phyloP scores from a whole-genome alignment of 208 protist genomes.

The Trypanosomatidae sp. region DNA sequence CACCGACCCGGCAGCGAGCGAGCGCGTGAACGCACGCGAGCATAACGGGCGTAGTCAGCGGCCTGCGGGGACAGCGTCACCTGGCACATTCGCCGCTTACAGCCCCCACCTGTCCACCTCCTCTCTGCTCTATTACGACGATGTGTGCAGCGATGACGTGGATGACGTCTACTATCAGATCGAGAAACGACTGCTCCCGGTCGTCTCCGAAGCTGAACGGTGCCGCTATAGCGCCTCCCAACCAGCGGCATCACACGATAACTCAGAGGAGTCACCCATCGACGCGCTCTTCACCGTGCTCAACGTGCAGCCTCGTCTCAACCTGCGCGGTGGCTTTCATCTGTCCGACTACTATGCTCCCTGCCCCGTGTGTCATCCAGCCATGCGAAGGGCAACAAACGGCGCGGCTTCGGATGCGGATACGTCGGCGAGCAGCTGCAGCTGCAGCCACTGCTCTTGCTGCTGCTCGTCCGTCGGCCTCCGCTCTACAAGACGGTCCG shows the following conservation, averaged over 20 bases:
- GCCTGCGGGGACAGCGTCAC: neutral
- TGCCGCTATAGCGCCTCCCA: neutral
- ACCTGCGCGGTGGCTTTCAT: constrained; percentile 30
- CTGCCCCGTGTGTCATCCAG: constrained; percentile 33
- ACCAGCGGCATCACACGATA: neutral
- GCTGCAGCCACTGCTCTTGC: neutral
- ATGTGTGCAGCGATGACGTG: constrained; percentile 37
- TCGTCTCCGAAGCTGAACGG: constrained; percentile 1
- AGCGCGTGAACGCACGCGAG: neutral
- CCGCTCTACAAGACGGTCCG: neutral
- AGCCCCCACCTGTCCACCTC: constrained; percentile 41
- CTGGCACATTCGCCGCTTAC: neutral
- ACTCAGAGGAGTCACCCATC: neutral
- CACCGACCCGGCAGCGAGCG: neutral
- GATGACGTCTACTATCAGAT: constrained; percentile 33
- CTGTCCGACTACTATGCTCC: constrained; percentile 34
- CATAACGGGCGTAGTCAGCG: neutral
- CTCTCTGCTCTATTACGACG: constrained; percentile 46
- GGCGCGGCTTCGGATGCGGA: neutral
- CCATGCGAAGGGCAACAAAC: constrained; percentile 1
- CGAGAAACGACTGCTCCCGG: constrained; percentile 23
- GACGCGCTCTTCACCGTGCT: constrained; percentile 27
- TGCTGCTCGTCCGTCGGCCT: neutral
- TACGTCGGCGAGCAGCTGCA: constrained; percentile 2
- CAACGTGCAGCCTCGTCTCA: constrained; percentile 15